phyloP scores from a whole-genome alignment of 495 filamentous ascomycete genomes.

The Lasiosphaeria hispida region DNA sequence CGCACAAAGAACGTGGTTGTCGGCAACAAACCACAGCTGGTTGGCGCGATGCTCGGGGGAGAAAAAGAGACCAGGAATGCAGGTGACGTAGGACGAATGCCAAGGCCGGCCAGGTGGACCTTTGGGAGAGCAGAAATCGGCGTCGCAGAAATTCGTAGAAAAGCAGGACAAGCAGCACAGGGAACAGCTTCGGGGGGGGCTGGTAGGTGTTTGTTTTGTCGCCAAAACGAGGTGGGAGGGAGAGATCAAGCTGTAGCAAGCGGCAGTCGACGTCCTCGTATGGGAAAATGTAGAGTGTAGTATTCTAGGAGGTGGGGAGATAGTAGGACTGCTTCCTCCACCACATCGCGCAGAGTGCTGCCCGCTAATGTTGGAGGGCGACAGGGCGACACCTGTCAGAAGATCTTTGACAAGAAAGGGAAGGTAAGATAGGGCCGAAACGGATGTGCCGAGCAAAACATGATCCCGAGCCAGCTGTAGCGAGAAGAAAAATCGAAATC shows the following conservation, averaged over 20 bases:
- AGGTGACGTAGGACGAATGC: constrained; percentile 19
- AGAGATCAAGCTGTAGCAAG: constrained; percentile 8
- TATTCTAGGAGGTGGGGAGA: too few relatives aligned
- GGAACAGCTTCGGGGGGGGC: not conserved
- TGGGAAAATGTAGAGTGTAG: not conserved
- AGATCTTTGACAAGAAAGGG: too few relatives aligned
- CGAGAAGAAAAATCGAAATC: too few relatives aligned
- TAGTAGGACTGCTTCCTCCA: too few relatives aligned
- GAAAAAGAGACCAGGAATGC: constrained; percentile 5
- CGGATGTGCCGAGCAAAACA: too few relatives aligned
- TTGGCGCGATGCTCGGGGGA: not conserved
- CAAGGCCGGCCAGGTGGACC: constrained; percentile 8
- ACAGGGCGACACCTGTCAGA: too few relatives aligned
- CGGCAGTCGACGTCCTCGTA: constrained; percentile 7
- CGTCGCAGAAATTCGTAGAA: too few relatives aligned
- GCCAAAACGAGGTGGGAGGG: constrained; percentile 1
- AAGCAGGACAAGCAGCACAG: not conserved
- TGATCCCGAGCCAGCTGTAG: too few relatives aligned
- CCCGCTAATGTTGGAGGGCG: too few relatives aligned
- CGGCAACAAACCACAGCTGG: not conserved
- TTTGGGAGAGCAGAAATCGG: not conserved
- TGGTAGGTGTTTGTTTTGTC: not conserved
- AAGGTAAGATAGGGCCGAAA: too few relatives aligned
- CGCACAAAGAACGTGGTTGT: not conserved
- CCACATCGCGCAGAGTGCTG: too few relatives aligned